phyloP scores from a whole-genome alignment of 129 eudicot species.

The Artemisia argyi region DNA sequence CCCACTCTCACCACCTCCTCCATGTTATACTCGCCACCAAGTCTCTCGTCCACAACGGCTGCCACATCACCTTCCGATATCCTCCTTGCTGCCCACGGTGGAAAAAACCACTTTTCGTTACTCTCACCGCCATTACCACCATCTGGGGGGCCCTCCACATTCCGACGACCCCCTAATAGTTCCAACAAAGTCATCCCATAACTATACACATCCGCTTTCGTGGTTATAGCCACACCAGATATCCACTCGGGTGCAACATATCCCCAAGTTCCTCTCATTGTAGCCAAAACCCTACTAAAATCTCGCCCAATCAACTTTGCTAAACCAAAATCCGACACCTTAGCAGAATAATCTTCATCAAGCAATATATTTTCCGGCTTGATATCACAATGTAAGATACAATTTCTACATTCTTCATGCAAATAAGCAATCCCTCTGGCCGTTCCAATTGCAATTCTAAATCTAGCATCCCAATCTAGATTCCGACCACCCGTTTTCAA shows the following conservation, averaged over 20 bases:
- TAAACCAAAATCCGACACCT: constrained; percentile 89
- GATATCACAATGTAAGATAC: constrained; percentile 89
- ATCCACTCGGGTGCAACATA: constrained; percentile 98
- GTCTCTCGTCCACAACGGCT: constrained; percentile 71
- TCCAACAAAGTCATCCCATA: constrained; percentile 94
- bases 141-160: constrained; percentile 77
- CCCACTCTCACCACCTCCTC: constrained; percentile 76
- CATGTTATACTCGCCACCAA: constrained; percentile 46
- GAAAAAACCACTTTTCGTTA: constrained; percentile 84
- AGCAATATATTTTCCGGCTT: constrained; percentile 81
- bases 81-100: constrained; percentile 83
- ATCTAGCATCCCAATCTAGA: constrained; percentile 83
- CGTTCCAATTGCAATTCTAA: constrained; percentile 72
- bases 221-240: constrained; percentile 85
- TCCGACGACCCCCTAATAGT: constrained; percentile 76
- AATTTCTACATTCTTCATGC: constrained; percentile 81
- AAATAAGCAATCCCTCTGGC: constrained; percentile 87
- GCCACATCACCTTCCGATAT: constrained; percentile 63
- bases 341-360: constrained; percentile 70
- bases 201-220: constrained; percentile 92
- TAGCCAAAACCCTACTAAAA: constrained; percentile 80
- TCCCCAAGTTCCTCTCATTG: constrained; percentile 97
- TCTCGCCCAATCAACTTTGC: constrained; percentile 86
- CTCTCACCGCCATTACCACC: constrained; percentile 37
- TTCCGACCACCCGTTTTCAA: constrained; percentile 52